A percentile compares a stretch with the other conserved stretches of the same genome.
Evolutionary conservation across 495 filamentous ascomycete genomes (phyloP).

Genomic region (Sordaria brevicollis): DNA sequence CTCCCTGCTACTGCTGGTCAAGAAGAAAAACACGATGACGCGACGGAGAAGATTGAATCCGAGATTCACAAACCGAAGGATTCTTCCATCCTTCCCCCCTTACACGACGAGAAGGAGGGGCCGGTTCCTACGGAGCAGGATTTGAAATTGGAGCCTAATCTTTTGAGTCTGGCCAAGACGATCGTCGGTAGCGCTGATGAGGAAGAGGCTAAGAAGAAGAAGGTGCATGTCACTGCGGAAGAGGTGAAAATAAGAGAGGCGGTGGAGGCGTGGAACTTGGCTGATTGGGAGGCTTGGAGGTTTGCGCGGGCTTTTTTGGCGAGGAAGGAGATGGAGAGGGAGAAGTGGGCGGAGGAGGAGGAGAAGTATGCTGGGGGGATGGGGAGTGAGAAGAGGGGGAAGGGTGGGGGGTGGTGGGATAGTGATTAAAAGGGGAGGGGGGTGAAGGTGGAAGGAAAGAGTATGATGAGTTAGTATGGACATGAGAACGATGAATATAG

Average conservation of each 20-base stretch:
- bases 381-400: constrained; percentile 22
- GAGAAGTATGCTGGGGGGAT: constrained; percentile 48
- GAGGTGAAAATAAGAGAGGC: constrained; percentile 42
- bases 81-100: constrained; percentile 20
- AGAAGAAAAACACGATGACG: not conserved
- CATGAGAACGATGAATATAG: too few relatives aligned
- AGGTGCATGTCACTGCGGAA: constrained; percentile 10
- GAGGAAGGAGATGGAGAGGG: constrained; percentile 47
- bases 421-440: constrained; percentile 4
- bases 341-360: constrained; percentile 64
- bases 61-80: constrained; percentile 34
- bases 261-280: constrained; percentile 87
- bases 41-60: constrained; percentile 37
- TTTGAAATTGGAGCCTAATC: constrained; percentile 42
- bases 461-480: too few relatives aligned
- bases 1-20: too few relatives aligned
- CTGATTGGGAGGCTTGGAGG: constrained; percentile 86
- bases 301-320: constrained; percentile 70
- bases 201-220: constrained; percentile 15
- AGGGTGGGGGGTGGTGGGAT: constrained; percentile 3
- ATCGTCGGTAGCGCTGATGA: constrained; percentile 35
- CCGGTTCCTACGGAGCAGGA: constrained; percentile 41
- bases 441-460: too few relatives aligned
- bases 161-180: constrained; percentile 51
- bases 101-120: constrained; percentile 33